Conservation (phyloP, 1,139 yeast genomes). For the Kodamaea sp. region DNA sequence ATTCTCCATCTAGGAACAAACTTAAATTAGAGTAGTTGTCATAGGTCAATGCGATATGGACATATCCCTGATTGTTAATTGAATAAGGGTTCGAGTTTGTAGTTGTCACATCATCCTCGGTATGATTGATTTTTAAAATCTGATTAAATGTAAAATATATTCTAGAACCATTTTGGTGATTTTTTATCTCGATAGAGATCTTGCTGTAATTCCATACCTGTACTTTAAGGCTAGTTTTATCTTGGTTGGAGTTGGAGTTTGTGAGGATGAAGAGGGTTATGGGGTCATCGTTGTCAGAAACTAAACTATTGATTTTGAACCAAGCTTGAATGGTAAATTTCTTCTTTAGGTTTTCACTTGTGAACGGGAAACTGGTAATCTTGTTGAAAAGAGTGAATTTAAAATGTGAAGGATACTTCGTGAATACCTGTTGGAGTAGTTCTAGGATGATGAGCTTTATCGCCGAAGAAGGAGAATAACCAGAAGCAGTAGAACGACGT, state of each 20-base stretch:
- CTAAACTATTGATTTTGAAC: slow-evolving; percentile 30
- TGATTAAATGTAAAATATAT: slow-evolving; percentile 40
- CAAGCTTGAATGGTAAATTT: slow-evolving; percentile 35
- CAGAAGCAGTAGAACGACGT: slow-evolving; percentile 4
- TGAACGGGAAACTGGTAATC: slow-evolving; percentile 15
- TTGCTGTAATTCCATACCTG: slow-evolving; percentile 34
- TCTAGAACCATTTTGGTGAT: slow-evolving; percentile 25
- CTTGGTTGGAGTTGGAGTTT: slow-evolving; percentile 22
- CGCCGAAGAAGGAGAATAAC: background rate
- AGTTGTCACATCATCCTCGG: background rate
- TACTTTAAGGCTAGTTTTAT: slow-evolving; percentile 27
- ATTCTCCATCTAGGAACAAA: slow-evolving; percentile 44
- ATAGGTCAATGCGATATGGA: slow-evolving; percentile 39
- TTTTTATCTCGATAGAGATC: slow-evolving; percentile 32
- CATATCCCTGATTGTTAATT: slow-evolving; percentile 23
- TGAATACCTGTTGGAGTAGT: slow-evolving; percentile 25
- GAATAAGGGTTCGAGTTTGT: background rate
- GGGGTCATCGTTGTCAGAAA: slow-evolving; percentile 17
- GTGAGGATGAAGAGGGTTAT: slow-evolving; percentile 30
- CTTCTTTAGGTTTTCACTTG: slow-evolving; percentile 10
- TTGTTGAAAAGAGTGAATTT: slow-evolving; percentile 32
- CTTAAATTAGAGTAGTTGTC: slow-evolving; percentile 40
- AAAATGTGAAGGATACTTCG: slow-evolving; percentile 29
- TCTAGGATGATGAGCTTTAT: slow-evolving; percentile 23
- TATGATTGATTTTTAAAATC: slow-evolving; percentile 14